Conservation (phyloP, 768 basidiomycete genomes). For the Boletus huronensis region DNA sequence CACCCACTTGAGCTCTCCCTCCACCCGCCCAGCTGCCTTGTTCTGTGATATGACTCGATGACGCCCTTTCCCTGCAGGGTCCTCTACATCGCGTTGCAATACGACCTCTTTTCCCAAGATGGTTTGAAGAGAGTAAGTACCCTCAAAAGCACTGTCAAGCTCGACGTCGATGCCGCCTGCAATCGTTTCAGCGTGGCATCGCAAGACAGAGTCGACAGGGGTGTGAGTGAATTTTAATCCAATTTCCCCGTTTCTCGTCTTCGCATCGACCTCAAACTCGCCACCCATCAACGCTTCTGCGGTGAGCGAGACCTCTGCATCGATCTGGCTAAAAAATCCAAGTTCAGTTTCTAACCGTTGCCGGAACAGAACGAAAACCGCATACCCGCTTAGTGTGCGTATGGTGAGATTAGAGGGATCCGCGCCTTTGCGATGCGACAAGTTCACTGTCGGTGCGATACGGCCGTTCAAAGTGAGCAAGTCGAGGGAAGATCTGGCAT, state of each 20-base stretch:
- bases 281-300: conserved; percentile 30
- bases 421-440: conserved; percentile 29
- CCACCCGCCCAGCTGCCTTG: conserved; percentile 1
- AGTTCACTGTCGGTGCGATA: conserved; percentile 38
- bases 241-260: conserved; percentile 31
- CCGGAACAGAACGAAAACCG: neutral
- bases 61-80: conserved; percentile 36
- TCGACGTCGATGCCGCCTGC: conserved; percentile 24
- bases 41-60: conserved; percentile 23
- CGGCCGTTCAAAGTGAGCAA: conserved; percentile 38
- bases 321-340: conserved; percentile 13
- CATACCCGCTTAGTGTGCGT: conserved; percentile 43
- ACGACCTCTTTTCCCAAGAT: conserved; percentile 23
- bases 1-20: conserved; percentile 25
- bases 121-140: conserved; percentile 34
- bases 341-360: neutral
- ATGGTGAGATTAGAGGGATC: conserved; percentile 32
- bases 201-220: conserved; percentile 37
- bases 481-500: conserved; percentile 33
- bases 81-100: conserved; percentile 22
- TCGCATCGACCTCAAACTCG: conserved; percentile 31
- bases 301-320: conserved; percentile 28
- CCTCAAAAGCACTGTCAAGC: conserved; percentile 41
- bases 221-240: conserved; percentile 26
- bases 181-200: conserved; percentile 28